phyloP scores from a whole-genome alignment of 139 green algal species.

The Volvox reticuliferus region DNA sequence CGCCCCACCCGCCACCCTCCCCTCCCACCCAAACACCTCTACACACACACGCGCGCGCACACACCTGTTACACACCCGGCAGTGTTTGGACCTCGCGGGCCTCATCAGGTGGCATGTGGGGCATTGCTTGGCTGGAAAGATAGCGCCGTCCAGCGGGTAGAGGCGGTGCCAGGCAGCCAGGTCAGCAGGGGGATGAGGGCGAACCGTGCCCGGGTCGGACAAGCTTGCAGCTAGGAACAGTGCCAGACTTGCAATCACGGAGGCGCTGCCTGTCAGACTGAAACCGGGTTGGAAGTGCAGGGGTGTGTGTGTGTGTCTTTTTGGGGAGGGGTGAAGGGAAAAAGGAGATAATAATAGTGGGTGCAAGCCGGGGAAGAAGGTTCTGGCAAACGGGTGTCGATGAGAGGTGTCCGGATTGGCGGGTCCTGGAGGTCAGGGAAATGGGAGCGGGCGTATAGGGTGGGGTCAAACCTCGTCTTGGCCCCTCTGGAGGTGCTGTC shows the following conservation, averaged over 20 bases:
- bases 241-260: slow-evolving; percentile 37
- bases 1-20: not conserved
- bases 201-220: slow-evolving; percentile 65
- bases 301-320: not conserved
- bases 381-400: no score
- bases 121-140: slow-evolving; percentile 65
- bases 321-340: not conserved
- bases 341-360: not conserved
- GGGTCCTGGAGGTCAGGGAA: no score
- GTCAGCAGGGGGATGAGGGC: slow-evolving; percentile 31
- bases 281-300: not conserved
- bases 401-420: no score
- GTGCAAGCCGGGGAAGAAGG: not conserved
- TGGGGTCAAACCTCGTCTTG: no score
- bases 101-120: slow-evolving; percentile 69
- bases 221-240: slow-evolving; percentile 56
- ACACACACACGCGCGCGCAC: not conserved
- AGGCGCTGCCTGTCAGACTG: slow-evolving; percentile 58
- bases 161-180: slow-evolving; percentile 53
- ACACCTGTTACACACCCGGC: slow-evolving; percentile 65
- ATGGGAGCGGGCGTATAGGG: no score
- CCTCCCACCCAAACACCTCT: not conserved
- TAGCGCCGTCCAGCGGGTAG: slow-evolving; percentile 65
- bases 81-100: slow-evolving; percentile 86
- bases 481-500: no score